A percentile compares a stretch with the other conserved stretches of the same genome.
These are phyloP conservation scores for Hypoxylon sp. DNA, from an alignment of 2,329 filamentous ascomycete species.

Conservation along the genomic window DNA sequence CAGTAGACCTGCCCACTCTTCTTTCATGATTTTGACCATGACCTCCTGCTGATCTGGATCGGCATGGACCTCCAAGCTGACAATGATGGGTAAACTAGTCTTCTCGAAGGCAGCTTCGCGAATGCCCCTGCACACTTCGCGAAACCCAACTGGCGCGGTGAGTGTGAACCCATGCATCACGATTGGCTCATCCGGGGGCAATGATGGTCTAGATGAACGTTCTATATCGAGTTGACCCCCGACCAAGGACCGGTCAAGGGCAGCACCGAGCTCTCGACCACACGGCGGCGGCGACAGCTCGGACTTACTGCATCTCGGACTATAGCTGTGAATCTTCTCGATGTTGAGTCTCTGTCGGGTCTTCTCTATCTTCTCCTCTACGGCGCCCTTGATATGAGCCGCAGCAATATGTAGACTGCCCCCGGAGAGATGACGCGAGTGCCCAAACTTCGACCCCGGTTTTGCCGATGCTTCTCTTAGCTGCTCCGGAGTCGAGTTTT, in stretches of 20 bases:
- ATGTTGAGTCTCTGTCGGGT: constrained; percentile 48
- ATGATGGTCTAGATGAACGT: constrained; percentile 42
- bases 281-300: constrained; percentile 39
- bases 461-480: constrained; percentile 52
- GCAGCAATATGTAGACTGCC: constrained; percentile 60
- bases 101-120: constrained; percentile 80
- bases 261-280: constrained; percentile 29
- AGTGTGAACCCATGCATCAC: constrained; percentile 87
- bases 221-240: constrained; percentile 34
- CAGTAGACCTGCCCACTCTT: constrained; percentile 83
- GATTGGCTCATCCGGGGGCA: constrained; percentile 73
- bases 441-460: constrained; percentile 55
- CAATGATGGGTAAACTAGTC: constrained; percentile 84
- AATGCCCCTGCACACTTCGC: constrained; percentile 85
- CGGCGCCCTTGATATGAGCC: constrained; percentile 53
- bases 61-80: constrained; percentile 93
- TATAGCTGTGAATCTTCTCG: constrained; percentile 48
- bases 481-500: constrained; percentile 49
- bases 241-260: constrained; percentile 30
- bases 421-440: constrained; percentile 61
- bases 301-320: constrained; percentile 46
- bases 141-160: constrained; percentile 86
- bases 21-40: constrained; percentile 94
- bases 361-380: constrained; percentile 53
- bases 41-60: constrained; percentile 84